Evolutionary conservation across 345 rosid genomes (phyloP), one percentile per base, ranked within the genome.

Genomic region (Abelmoschus esculentus): DNA sequence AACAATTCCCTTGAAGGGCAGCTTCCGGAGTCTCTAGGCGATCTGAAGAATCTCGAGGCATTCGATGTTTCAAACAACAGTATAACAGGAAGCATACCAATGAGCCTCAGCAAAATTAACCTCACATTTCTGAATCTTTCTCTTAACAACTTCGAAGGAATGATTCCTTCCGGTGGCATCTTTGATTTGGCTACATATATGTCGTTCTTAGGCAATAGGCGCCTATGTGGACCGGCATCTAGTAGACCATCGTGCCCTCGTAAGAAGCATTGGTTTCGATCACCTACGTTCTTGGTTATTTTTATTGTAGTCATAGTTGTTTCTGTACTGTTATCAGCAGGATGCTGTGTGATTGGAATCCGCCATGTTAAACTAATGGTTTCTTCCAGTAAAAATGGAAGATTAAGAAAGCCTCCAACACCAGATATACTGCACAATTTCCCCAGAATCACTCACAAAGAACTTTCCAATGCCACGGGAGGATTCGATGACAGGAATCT

Each of bases 371-470:
- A 65, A 50, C 49, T 29, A 42, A 70, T 72, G 7, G 59, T 73
- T 61, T 74, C 86, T 13, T 75, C 83, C 34, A 29, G 57, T 57
- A 68, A 46, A 72, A 65, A 59, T 22, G 79, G 72, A 22, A 70
- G 22, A 17, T 60, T 22, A 42, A 69, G 52, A 10, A 66, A 32
- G 6, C 69, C 56, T 50, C 49, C 36, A 52, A 52, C 72, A 4
- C 76, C 79, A 4, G 84, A 82, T 26, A 34, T 78, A 72, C 66
- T 66, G 53, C 79, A 46, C 49, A 79, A 80, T 34, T 78, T 82
- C 73, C 90, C 88, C 11, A 82, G 88, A 72, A 80, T 86, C 18
- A 79, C 90, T 53, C 75, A 82, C 70, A 81, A 74, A 66, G 86
- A 86, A 72, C 74, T 86, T 58, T 77, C 71, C 18, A 83, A 84